Base-by-base conservation (phyloP, 192 early-diverging fungal genomes). In the Physocladia obscura region DNA sequence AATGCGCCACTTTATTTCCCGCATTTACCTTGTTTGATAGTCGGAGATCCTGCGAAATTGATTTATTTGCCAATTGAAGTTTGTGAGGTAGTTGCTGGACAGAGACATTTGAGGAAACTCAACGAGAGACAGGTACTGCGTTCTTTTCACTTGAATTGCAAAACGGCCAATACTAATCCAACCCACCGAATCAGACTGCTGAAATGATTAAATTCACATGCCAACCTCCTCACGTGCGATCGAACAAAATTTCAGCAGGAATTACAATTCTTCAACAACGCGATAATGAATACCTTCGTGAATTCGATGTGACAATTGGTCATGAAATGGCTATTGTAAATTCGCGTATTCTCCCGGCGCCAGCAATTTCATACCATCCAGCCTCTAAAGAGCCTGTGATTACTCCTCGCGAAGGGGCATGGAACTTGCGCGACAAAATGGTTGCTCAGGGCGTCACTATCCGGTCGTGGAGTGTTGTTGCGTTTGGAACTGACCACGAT, bases 171-270 rank as follows among this genome's bases (percentile, higher is more conserved):
- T n/a, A 24, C 48, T 57, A 44, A 44, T 8, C 29, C 55, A 1
- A 30, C 8, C 17, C 19, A 37, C 37, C 17, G 35, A 3, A 27
- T 32, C 89, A 94, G 81, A 96, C 94, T 0, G 90, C 93, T 0
- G 94, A 98, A 69, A 96, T 98, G 94, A 95, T 98, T 71, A 92
- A 88, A 32, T 93, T 92, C 71, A 94, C 94, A 0, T 94, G 92
- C 70, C 88, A 91, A 75, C 83, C 81, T 32, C 96, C 96, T 0
- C 81, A 86, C 51, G 83, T 92, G n/a, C 91, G 95, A 57, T 85
- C 86, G 59, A 84, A 89, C 73, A 92, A 92, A 69, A 98, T 98
- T 67, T 81, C 76, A n/a, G 82, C 89, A 22, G 90, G 88, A 11
- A 74, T 92, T n/a, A 77, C 79, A 11, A 72, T 89, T 37, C 75